phyloP scores from a whole-genome alignment of 257 asterid species.

The Phtheirospermum japonicum region DNA sequence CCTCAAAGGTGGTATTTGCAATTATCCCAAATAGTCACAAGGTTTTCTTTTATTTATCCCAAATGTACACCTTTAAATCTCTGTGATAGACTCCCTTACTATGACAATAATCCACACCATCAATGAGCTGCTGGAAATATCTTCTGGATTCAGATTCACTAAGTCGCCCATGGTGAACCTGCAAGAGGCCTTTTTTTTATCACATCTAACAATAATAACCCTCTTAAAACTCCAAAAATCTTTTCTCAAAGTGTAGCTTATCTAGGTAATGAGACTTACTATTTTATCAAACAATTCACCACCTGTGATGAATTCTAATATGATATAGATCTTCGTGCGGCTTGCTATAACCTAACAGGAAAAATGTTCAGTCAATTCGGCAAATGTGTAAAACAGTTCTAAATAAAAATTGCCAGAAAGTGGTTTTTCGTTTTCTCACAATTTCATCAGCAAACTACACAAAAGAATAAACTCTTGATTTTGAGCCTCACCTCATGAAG shows the following conservation, averaged over 20 bases:
- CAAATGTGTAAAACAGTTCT: constrained; percentile 14
- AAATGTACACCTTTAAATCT: constrained; percentile 77
- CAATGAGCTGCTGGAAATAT: constrained; percentile 96
- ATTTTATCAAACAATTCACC: constrained; percentile 98
- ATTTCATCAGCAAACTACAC: neutral
- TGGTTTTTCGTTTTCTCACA: too few relatives aligned
- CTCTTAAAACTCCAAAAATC: constrained; percentile 19
- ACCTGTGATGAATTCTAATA: constrained; percentile 95
- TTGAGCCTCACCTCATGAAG: constrained; percentile 75
- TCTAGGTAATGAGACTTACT: constrained; percentile 48
- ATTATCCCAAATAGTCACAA: neutral
- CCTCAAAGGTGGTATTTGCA: neutral
- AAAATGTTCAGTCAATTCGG: constrained; percentile 20
- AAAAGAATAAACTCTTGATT: constrained; percentile 27
- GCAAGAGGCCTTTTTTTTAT: constrained; percentile 24
- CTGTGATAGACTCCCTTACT: constrained; percentile 92
- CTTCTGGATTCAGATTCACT: constrained; percentile 93
- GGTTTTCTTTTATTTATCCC: neutral
- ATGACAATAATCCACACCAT: constrained; percentile 97
- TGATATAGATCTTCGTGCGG: constrained; percentile 93
- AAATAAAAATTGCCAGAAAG: constrained; percentile 13
- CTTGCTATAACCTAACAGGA: constrained; percentile 85
- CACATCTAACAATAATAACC: constrained; percentile 5
- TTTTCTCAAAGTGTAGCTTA: neutral
- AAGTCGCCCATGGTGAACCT: constrained; percentile 94